Conservation (phyloP, 352 stramenopile genomes). For the Globisporangium acanthophoron region DNA sequence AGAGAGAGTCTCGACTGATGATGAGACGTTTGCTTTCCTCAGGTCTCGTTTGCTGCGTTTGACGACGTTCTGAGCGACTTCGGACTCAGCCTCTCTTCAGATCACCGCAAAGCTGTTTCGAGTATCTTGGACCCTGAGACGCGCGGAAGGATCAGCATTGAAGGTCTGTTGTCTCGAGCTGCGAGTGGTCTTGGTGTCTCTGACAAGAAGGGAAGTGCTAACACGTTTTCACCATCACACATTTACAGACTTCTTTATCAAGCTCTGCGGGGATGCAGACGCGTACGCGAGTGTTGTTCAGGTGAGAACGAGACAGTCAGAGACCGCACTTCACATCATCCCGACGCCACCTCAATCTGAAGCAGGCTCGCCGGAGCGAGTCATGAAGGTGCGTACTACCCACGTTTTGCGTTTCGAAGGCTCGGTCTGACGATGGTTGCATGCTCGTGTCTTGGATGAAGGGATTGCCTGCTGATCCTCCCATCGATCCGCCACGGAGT, state of each 20-base stretch:
- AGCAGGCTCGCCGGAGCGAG: conserved; percentile 3
- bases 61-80: conserved; percentile 72
- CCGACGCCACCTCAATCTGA: conserved; percentile 5
- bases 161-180: conserved; percentile 20
- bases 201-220: too few relatives aligned
- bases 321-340: conserved; percentile 1
- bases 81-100: conserved; percentile 33
- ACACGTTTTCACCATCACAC: background rate
- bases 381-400: background rate
- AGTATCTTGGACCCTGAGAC: conserved; percentile 48
- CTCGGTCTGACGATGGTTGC: background rate
- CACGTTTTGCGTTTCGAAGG: too few relatives aligned
- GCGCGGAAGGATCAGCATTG: conserved; percentile 54
- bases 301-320: conserved; percentile 3
- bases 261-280: conserved; percentile 61
- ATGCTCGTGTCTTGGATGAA: conserved; percentile 1
- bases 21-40: background rate
- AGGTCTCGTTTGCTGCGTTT: conserved; percentile 64
- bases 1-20: too few relatives aligned
- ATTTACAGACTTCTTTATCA: conserved; percentile 67
- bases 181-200: too few relatives aligned
- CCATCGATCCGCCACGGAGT: conserved; percentile 13
- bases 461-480: conserved; percentile 13
- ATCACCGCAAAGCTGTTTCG: conserved; percentile 38
- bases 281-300: conserved; percentile 30